Evolutionary conservation across 345 rosid genomes (phyloP).

Genomic region (Arabidopsis thaliana): TAIR10.1 NC_003070.9:3164501-3165000

Average conservation of each 20-base stretch:
- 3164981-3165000: slow-evolving; percentile 51
- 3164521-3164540: slow-evolving; percentile 86
- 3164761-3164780: slow-evolving; percentile 75
- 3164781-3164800: slow-evolving; percentile 80
- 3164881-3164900: slow-evolving; percentile 75
- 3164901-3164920: slow-evolving; percentile 94
- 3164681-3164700: slow-evolving; percentile 17
- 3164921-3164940: slow-evolving; percentile 76
- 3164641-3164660: slow-evolving; percentile 80
- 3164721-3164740: slow-evolving; percentile 9
- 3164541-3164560: slow-evolving; percentile 91
- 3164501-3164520: slow-evolving; percentile 96
- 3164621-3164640: slow-evolving; percentile 81
- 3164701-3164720: not conserved
- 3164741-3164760: slow-evolving; percentile 25
- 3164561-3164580: slow-evolving; percentile 88
- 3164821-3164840: slow-evolving; percentile 88
- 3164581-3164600: slow-evolving; percentile 75
- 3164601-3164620: slow-evolving; percentile 78
- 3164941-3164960: slow-evolving; percentile 78
- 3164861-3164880: slow-evolving; percentile 91
- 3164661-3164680: slow-evolving; percentile 97
- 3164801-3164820: slow-evolving; percentile 81
- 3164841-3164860: slow-evolving; percentile 91
- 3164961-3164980: slow-evolving; percentile 66